Percentiles rank a stretch among this genome's conserved stretches.
phyloP scores from a whole-genome alignment of 169 alveolate species.

The Sarcocystis neurona region DNA sequence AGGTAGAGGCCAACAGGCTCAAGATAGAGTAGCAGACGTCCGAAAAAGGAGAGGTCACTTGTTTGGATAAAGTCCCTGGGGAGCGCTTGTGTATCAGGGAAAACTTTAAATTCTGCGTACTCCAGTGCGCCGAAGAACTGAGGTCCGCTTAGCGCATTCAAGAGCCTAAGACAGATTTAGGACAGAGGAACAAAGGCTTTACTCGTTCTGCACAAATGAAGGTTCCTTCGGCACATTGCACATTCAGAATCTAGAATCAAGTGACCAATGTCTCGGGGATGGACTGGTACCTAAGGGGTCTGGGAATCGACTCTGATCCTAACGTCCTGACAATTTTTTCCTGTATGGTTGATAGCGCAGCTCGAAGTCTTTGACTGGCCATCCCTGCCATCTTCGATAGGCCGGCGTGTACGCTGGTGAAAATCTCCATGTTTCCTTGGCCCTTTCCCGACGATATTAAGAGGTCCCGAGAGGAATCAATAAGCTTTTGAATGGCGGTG shows the following conservation, averaged over 20 bases:
- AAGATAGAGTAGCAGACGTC: constrained; percentile 27
- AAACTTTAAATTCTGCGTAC: constrained; percentile 41
- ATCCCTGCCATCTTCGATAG: not conserved
- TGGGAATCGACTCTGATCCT: too few species aligned
- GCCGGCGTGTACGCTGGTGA: not conserved
- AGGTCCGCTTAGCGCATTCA: constrained; percentile 37
- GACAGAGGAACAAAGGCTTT: too few species aligned
- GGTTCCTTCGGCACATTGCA: too few species aligned
- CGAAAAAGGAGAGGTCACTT: constrained; percentile 32
- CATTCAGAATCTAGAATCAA: too few species aligned
- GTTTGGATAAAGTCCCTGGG: constrained; percentile 26
- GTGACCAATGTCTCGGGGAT: too few species aligned
- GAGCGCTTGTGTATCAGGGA: constrained; percentile 22
- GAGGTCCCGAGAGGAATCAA: constrained; percentile 53
- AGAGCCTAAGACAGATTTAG: not conserved
- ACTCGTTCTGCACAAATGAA: too few species aligned
- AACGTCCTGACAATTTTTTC: too few species aligned
- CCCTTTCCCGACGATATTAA: not conserved
- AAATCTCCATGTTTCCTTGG: not conserved
- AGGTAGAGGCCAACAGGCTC: constrained; percentile 13
- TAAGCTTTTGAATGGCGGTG: not conserved
- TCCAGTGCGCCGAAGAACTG: constrained; percentile 57
- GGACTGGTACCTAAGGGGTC: too few species aligned
- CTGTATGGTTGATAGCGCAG: too few species aligned
- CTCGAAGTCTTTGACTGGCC: not conserved